Base-by-base conservation (phyloP, 208 protist genomes). In the Wallacemonas collosoma region DNA sequence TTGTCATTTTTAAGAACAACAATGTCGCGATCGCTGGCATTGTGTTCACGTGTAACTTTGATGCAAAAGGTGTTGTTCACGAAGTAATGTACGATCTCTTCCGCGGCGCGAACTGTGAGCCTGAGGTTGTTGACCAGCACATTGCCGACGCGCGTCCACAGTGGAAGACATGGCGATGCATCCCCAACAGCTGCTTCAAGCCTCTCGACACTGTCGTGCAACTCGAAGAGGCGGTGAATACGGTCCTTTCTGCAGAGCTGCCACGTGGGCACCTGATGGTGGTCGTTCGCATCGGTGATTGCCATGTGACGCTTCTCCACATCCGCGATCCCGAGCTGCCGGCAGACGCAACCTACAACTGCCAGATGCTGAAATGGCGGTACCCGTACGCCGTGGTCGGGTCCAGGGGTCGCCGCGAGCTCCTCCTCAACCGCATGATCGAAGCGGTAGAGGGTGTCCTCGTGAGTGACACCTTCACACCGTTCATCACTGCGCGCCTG, bases 361-460 rank as follows among this genome's bases (percentile, higher is more conserved):
- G 65, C 60, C 86, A 89, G 68, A 95, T 95, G 86, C 87, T 93
- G 55, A 93, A 89, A 68, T 97, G 92, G 92, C 86, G 89, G 50
- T 97, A 95, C 73, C 83, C 88, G 4, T 94, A 88, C 72, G 81
- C 85, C 50, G 69, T 95, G 26, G 83, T 88, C 15, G 92, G 92
- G 40, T 84, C 64, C 6, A 76, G 81, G 35, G 92, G 89, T 2
- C 68, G 86, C 41, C 79, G 87, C 14, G 88, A 93, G 76, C 68
- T 93, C 3, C 80, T 93, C 74, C 79, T 95, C 14, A 89, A 94
- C 68, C 83, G 86, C 55, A 94, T 95, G 89, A 72, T 95, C 48
- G 85, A 92, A 35, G 82, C 81, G n/a, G 73, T 92, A 53, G 89
- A 97, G 69, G 76, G 73, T 6, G 80, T 97, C 55, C 82, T 97